Base-by-base conservation (phyloP, 2,329 filamentous ascomycete genomes). In the Fusarium mundagurra region DNA sequence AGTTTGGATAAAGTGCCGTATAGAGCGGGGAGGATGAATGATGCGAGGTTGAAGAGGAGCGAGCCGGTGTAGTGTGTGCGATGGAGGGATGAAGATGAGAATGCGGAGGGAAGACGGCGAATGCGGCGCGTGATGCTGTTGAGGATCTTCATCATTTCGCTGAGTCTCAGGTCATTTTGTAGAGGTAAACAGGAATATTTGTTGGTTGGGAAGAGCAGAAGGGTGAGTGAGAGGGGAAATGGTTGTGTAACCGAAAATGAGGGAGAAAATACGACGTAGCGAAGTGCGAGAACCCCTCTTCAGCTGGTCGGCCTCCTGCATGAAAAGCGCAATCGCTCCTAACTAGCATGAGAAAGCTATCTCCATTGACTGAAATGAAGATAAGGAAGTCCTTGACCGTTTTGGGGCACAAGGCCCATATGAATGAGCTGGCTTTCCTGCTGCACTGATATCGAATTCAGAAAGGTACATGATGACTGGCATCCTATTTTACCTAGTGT, bases 1-100 rank as follows among this genome's bases (percentile, higher is more conserved):
- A 93, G 84, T 77, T 94, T 94, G 55, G 88, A 88, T 0, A 94
- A 85, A 0, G 92, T 94, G 39, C 82, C 81, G 76, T 94, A 93
- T 1, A 94, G 83, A 0, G 92, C 92, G 2, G 91, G 92, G 0
- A 94, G 86, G 5, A 90, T 79, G 79, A 93, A 93, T 3, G 91
- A 85, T 53, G 80, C 84, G 16, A 90, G 64, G 76, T 94, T 94
- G 83, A 93, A 92, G 20, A 88, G 61, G 1, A 93, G 82, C 0
- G 90, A 88, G 1, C 90, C 90, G 1, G 77, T 69, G 76, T 92
- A 93, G 43, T 68, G 72, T 8, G 78, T 76, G 18, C 74, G 74
- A 8, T 75, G 69, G 18, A 71, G 38, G 8, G 71, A 27, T 27
- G 72, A 63, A 6, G 43, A 43, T 10, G 55, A 70, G 5, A 17